Conservation (phyloP, 148 eudicot genomes). For the Rhododendron williamsianum region DNA sequence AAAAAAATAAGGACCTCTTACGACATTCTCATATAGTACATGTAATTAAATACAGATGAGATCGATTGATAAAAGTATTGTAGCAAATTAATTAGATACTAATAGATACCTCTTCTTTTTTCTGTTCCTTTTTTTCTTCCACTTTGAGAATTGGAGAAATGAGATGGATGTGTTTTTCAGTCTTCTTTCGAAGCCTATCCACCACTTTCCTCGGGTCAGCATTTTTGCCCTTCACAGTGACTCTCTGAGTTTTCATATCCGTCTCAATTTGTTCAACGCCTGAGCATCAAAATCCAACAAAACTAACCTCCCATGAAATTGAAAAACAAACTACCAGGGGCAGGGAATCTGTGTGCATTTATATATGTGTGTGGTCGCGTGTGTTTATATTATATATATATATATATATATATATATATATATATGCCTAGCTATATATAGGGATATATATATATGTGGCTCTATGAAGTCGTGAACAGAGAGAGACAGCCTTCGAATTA, state of each 20-base stretch:
- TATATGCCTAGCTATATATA: neutral
- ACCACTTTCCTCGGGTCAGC: conserved; percentile 51
- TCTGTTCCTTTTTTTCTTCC: conserved; percentile 19
- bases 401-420: too few species aligned
- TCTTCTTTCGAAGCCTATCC: conserved; percentile 45
- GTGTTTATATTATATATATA: neutral
- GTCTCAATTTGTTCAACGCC: conserved; percentile 47
- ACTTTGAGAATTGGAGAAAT: conserved; percentile 35
- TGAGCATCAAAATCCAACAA: conserved; percentile 5
- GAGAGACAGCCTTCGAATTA: neutral
- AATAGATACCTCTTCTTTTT: conserved; percentile 30
- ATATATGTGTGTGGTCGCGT: neutral
- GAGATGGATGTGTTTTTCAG: conserved; percentile 37
- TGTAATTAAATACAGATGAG: neutral
- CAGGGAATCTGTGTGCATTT: too few species aligned
- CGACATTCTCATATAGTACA: neutral
- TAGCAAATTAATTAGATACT: neutral
- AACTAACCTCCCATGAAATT: too few species aligned
- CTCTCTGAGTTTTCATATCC: conserved; percentile 36
- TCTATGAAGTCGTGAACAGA: neutral
- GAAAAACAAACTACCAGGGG: too few species aligned
- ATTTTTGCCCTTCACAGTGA: conserved; percentile 43
- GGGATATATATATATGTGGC: neutral
- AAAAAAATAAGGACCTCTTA: too few species aligned
- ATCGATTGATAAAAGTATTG: too few species aligned